phyloP scores from a whole-genome alignment of 805 yeast species.

The Candida cerambycidarum region DNA sequence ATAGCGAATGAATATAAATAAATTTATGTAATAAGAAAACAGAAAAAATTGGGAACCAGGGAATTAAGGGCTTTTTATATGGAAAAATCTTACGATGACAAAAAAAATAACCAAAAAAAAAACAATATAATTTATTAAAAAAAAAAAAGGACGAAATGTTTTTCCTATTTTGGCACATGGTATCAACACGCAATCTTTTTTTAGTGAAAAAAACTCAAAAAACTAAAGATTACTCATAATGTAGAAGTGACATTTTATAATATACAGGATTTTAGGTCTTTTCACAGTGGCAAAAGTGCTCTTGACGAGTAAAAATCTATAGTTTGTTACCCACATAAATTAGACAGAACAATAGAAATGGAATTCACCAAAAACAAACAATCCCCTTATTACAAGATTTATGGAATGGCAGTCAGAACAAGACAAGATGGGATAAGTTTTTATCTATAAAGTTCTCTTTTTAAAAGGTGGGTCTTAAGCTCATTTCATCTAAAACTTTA shows the following conservation, averaged over 20 bases:
- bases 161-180: neutral
- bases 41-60: conserved; percentile 5
- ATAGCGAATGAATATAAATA: conserved; percentile 21
- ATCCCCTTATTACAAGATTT: neutral
- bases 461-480: too few species aligned
- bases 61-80: conserved; percentile 6
- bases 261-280: neutral
- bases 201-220: neutral
- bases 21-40: neutral
- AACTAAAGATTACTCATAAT: neutral
- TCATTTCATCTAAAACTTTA: too few species aligned
- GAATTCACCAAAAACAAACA: neutral
- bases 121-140: neutral
- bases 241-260: conserved; percentile 1
- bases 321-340: neutral
- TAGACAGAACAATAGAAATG: conserved; percentile 1
- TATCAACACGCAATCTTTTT: conserved; percentile 1
- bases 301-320: neutral
- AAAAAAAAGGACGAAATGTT: conserved; percentile 1
- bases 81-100: conserved; percentile 1
- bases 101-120: conserved; percentile 1
- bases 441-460: too few species aligned
- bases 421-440: too few species aligned
- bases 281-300: neutral
- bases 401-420: too few species aligned